A percentile compares a stretch with the other conserved stretches of the same genome.
Evolutionary conservation across 257 asterid species (phyloP).

Genomic region (Lithospermum erythrorhizon): DNA sequence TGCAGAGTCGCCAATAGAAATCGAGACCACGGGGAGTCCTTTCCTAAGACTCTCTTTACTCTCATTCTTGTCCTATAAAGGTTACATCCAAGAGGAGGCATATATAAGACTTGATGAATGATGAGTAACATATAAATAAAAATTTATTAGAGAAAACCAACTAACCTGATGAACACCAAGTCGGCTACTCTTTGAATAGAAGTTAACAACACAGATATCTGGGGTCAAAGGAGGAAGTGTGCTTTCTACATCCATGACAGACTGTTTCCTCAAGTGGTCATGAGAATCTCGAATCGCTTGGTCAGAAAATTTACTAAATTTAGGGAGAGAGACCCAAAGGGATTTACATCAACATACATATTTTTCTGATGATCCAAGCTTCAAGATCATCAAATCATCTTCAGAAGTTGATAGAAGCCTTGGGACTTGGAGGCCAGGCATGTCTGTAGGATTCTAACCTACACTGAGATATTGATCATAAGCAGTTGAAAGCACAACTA

Average conservation of each 20-base stretch:
- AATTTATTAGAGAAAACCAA: not conserved
- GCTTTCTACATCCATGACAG: slow-evolving; percentile 20
- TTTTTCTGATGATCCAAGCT: slow-evolving; percentile 66
- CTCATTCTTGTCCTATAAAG: slow-evolving; percentile 53
- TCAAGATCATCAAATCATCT: slow-evolving; percentile 73
- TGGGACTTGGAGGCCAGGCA: slow-evolving; percentile 53
- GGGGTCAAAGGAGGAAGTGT: slow-evolving; percentile 63
- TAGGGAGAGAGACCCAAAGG: slow-evolving; percentile 46
- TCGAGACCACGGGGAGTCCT: slow-evolving; percentile 56
- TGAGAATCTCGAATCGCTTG: slow-evolving; percentile 39
- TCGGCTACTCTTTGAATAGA: slow-evolving; percentile 45
- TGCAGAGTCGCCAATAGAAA: slow-evolving; percentile 62
- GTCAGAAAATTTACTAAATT: slow-evolving; percentile 36
- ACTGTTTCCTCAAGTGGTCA: slow-evolving; percentile 23
- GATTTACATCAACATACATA: slow-evolving; percentile 34
- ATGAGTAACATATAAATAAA: too few relatives aligned
- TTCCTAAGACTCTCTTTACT: slow-evolving; percentile 26
- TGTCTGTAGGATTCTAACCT: slow-evolving; percentile 45
- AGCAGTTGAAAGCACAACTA: not conserved
- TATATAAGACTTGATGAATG: too few relatives aligned
- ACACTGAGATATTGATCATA: slow-evolving; percentile 6
- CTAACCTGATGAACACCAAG: slow-evolving; percentile 84
- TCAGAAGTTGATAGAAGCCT: slow-evolving; percentile 63
- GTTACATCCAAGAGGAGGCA: too few relatives aligned
- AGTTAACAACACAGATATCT: slow-evolving; percentile 60